Percentiles rank a stretch among this genome's conserved stretches.
These are phyloP conservation scores for Fusarium armeniacum DNA, from an alignment of 2,329 filamentous ascomycete species.

Conservation along the genomic window DNA sequence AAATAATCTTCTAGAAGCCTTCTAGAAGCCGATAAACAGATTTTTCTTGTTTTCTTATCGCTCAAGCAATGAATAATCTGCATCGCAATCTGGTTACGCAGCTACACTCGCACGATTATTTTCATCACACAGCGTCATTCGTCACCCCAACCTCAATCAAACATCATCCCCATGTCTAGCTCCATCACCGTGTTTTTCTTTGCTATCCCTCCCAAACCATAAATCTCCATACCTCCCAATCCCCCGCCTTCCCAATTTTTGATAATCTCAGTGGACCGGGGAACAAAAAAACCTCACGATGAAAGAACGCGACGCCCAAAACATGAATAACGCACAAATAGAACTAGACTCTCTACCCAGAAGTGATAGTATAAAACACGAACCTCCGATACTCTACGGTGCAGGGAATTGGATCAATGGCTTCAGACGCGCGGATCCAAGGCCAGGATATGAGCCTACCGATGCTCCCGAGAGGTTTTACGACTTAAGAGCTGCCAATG, in stretches of 20 bases:
- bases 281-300: constrained; percentile 42
- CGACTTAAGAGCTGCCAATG: constrained; percentile 70
- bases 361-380: constrained; percentile 1
- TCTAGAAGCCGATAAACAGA: constrained; percentile 22
- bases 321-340: neutral
- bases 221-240: neutral
- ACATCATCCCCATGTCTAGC: neutral
- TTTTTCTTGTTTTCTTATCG: neutral
- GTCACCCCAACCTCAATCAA: neutral
- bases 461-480: constrained; percentile 61
- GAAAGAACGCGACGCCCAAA: constrained; percentile 36
- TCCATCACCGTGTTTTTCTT: neutral
- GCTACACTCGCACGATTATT: neutral
- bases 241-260: neutral
- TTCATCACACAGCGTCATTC: neutral
- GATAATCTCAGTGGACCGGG: neutral
- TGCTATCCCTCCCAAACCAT: neutral
- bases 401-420: constrained; percentile 24
- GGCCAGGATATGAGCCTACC: constrained; percentile 36
- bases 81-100: neutral
- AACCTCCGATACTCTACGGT: neutral
- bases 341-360: constrained; percentile 30
- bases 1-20: constrained; percentile 30
- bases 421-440: constrained; percentile 42
- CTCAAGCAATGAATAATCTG: constrained; percentile 19